A percentile compares a stretch with the other conserved stretches of the same genome.
Evolutionary conservation across 2,329 filamentous ascomycete species (phyloP).

Genomic region (Microcyclosporella mali): DNA sequence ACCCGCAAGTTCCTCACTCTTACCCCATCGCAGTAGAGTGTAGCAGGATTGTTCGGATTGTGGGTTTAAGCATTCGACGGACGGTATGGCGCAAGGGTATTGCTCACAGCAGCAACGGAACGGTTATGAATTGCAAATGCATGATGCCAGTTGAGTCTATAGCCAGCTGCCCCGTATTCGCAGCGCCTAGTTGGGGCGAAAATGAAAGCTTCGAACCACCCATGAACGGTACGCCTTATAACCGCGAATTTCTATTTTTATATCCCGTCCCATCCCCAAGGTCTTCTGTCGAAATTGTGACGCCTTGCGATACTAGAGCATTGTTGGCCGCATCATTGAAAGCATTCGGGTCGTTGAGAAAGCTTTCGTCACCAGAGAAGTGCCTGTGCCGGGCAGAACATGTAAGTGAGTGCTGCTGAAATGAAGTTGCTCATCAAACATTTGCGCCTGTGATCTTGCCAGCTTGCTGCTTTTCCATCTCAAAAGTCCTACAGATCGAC

Average conservation of each 20-base stretch:
- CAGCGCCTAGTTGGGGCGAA: conserved; percentile 10
- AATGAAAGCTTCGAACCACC: conserved; percentile 9
- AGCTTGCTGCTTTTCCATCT: conserved; percentile 24
- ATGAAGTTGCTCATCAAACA: conserved; percentile 5
- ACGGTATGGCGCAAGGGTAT: conserved; percentile 6
- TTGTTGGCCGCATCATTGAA: conserved; percentile 31
- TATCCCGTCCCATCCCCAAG: conserved; percentile 5
- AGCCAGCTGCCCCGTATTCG: conserved; percentile 6
- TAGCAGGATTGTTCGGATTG: conserved; percentile 4
- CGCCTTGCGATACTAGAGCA: conserved; percentile 2
- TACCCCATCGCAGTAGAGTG: conserved; percentile 35
- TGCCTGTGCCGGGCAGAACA: conserved; percentile 32
- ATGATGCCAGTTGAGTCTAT: conserved; percentile 6
- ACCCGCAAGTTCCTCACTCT: conserved; percentile 51
- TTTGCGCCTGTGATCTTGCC: conserved; percentile 9
- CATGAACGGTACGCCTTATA: conserved; percentile 10
- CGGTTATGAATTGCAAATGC: conserved; percentile 5
- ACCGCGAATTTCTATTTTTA: conserved; percentile 14
- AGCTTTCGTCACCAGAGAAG: conserved; percentile 55
- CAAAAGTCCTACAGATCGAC: conserved; percentile 27
- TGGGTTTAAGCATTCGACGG: conserved; percentile 10
- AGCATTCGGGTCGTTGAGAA: conserved; percentile 38
- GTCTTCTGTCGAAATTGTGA: conserved; percentile 8
- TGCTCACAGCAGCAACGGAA: conserved; percentile 6
- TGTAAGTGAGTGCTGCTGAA: conserved; percentile 13